These are phyloP conservation scores for Fomitopsis schrenkii DNA, from an alignment of 1,284 basidiomycete species.

Conservation along the genomic window DNA sequence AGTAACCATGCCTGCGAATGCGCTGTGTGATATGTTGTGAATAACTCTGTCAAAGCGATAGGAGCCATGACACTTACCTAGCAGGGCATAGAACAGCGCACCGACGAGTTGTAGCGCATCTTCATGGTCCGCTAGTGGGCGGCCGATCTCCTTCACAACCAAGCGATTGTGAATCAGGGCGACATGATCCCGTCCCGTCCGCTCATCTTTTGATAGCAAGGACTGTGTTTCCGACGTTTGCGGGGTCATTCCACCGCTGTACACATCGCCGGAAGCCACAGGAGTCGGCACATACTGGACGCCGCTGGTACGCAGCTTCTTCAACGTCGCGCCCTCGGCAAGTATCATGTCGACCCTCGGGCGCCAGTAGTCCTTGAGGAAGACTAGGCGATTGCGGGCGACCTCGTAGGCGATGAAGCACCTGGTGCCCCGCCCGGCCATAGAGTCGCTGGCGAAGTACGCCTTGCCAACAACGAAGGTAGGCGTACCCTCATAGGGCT, in stretches of 20 bases:
- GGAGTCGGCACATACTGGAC: slow-evolving; percentile 3
- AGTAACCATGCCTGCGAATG: background rate
- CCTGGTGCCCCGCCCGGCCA: background rate
- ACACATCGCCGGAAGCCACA: slow-evolving; percentile 1
- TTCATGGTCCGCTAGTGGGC: slow-evolving; percentile 3
- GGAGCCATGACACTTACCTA: background rate
- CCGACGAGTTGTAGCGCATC: background rate
- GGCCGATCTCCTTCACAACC: slow-evolving; percentile 6
- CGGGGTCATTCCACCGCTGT: background rate
- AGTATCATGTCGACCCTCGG: background rate
- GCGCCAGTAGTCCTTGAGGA: slow-evolving; percentile 1
- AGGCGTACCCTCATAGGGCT: background rate
- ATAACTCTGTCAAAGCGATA: background rate
- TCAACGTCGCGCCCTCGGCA: background rate
- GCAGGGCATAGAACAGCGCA: background rate
- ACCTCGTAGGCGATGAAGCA: background rate
- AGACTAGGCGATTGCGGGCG: background rate
- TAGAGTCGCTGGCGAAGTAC: background rate
- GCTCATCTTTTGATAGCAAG: background rate
- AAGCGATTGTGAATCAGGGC: slow-evolving; percentile 3
- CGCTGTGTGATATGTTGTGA: background rate
- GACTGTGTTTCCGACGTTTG: background rate
- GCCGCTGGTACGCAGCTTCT: background rate
- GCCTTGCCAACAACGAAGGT: background rate
- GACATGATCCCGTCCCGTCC: background rate